Conservation (phyloP, 2,329 filamentous ascomycete genomes). For the Epichloe coenophiala region DNA sequence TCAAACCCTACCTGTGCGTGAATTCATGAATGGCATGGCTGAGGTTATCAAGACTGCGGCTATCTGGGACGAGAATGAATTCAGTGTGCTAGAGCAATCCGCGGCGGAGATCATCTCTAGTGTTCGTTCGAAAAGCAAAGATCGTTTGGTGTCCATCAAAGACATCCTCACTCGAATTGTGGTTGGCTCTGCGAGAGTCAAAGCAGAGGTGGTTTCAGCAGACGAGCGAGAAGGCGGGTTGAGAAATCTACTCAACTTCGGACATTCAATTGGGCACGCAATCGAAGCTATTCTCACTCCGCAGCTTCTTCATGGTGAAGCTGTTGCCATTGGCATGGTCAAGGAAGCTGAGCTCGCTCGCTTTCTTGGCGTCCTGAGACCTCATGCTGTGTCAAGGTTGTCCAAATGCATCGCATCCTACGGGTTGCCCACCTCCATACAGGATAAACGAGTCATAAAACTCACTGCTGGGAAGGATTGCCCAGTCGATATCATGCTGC, state of each 20-base stretch:
- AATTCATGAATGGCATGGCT: constrained; percentile 98
- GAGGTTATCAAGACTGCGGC: constrained; percentile 97
- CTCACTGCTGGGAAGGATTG: constrained; percentile 79
- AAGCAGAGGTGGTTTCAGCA: constrained; percentile 84
- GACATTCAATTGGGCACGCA: constrained; percentile 94
- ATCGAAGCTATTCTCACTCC: constrained; percentile 92
- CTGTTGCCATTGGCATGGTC: constrained; percentile 95
- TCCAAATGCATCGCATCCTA: constrained; percentile 93
- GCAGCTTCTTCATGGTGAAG: constrained; percentile 89
- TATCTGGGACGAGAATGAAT: constrained; percentile 86
- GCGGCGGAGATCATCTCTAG: constrained; percentile 55
- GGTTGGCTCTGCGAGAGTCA: constrained; percentile 79
- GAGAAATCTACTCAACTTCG: constrained; percentile 91
- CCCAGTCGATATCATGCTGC: constrained; percentile 69
- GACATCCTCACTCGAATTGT: constrained; percentile 66
- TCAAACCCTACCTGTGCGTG: constrained; percentile 75
- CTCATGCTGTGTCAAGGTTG: constrained; percentile 76
- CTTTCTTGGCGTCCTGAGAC: constrained; percentile 71
- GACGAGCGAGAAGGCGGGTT: constrained; percentile 92
- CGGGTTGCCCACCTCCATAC: constrained; percentile 70
- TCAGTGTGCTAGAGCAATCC: constrained; percentile 70
- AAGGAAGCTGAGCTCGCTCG: constrained; percentile 91
- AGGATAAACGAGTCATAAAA: constrained; percentile 70
- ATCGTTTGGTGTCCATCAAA: constrained; percentile 57
- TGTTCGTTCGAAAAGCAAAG: constrained; percentile 22